phyloP scores from a whole-genome alignment of 306 rosid genomes.

The Cucurbita argyrosperma region DNA sequence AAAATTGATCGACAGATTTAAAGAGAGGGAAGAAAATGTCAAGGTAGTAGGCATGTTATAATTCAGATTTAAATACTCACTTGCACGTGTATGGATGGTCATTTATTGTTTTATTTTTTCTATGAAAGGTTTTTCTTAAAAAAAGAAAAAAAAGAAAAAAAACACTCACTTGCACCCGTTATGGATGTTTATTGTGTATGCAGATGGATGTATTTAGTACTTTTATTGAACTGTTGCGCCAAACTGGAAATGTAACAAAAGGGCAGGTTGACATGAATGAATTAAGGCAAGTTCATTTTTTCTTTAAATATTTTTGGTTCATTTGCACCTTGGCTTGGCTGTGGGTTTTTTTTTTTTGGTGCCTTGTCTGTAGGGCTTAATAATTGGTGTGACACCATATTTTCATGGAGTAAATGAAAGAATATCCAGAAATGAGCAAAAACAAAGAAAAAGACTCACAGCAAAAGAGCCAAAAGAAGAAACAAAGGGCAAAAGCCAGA shows the following conservation, averaged over 20 bases:
- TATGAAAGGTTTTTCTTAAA: too few relatives aligned
- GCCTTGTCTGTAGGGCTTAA: not conserved
- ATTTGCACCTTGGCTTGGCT: not conserved
- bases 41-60: slow-evolving; percentile 46
- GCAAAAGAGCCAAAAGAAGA: not conserved
- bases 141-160: too few relatives aligned
- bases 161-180: not conserved
- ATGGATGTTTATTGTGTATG: slow-evolving; percentile 24
- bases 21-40: slow-evolving; percentile 97
- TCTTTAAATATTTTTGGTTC: slow-evolving; percentile 2
- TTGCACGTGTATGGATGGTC: slow-evolving; percentile 7
- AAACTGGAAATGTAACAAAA: slow-evolving; percentile 94
- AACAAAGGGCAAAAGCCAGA: not conserved
- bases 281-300: slow-evolving; percentile 46
- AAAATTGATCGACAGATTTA: slow-evolving; percentile 88
- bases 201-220: slow-evolving; percentile 97
- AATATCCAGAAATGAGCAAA: not conserved
- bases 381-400: not conserved
- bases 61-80: slow-evolving; percentile 3
- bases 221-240: slow-evolving; percentile 88
- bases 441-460: not conserved
- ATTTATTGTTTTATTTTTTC: not conserved
- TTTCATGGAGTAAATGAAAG: not conserved
- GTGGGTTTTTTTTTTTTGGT: not conserved
- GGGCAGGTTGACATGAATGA: slow-evolving; percentile 77